Conservation (phyloP, 2,329 filamentous ascomycete genomes). For the Lasiodiplodia citricola region DNA sequence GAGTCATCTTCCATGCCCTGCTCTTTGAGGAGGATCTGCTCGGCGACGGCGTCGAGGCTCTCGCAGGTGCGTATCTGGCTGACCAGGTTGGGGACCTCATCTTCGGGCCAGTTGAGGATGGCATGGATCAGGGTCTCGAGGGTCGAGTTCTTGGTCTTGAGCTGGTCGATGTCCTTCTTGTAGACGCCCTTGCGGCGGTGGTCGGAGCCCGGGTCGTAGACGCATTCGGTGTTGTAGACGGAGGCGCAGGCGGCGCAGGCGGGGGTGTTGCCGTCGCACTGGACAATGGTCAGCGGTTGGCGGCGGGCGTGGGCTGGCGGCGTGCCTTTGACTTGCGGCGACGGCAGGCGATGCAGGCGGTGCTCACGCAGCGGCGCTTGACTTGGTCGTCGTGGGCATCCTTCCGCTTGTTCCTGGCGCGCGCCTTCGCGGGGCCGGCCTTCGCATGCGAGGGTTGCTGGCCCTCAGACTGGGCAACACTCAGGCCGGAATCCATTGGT, state of each 20-base stretch:
- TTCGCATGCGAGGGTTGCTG: neutral
- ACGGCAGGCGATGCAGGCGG: slow-evolving; percentile 47
- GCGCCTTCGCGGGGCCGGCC: slow-evolving; percentile 35
- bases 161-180: slow-evolving; percentile 86
- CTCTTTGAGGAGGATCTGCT: slow-evolving; percentile 61
- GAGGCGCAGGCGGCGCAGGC: slow-evolving; percentile 95
- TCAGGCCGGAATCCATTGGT: slow-evolving; percentile 26
- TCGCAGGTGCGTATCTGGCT: slow-evolving; percentile 87
- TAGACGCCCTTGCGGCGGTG: slow-evolving; percentile 97
- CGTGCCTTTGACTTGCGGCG: slow-evolving; percentile 49
- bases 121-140: slow-evolving; percentile 92
- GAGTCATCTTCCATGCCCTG: slow-evolving; percentile 53
- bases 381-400: slow-evolving; percentile 45
- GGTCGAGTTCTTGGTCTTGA: slow-evolving; percentile 86
- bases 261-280: slow-evolving; percentile 88
- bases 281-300: slow-evolving; percentile 29
- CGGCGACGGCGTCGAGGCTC: slow-evolving; percentile 68
- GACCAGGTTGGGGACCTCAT: slow-evolving; percentile 82
- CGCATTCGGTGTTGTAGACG: slow-evolving; percentile 87
- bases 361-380: slow-evolving; percentile 50
- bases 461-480: slow-evolving; percentile 31
- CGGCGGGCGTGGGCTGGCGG: slow-evolving; percentile 10
- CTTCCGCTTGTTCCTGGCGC: slow-evolving; percentile 40
- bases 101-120: slow-evolving; percentile 87
- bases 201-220: slow-evolving; percentile 96